phyloP scores from a whole-genome alignment of 441 rosid species.

The Populus trichocarpa region DNA sequence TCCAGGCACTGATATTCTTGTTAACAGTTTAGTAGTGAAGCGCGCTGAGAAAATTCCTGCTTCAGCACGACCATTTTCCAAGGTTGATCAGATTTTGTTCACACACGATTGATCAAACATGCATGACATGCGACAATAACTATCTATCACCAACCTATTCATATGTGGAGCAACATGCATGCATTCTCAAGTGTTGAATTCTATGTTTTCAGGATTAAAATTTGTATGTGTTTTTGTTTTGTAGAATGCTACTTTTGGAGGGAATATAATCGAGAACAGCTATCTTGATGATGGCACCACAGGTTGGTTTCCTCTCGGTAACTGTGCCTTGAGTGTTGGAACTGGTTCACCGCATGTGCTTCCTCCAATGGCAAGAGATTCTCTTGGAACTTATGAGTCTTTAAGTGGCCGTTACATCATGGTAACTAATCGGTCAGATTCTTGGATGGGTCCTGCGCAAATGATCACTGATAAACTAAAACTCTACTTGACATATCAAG shows the following conservation, averaged over 20 bases:
- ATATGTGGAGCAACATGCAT: not conserved
- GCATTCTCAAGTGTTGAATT: not conserved
- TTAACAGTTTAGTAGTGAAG: conserved; percentile 53
- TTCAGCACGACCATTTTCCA: conserved; percentile 50
- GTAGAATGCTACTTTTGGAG: conserved; percentile 60
- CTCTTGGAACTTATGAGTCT: conserved; percentile 59
- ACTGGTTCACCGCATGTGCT: conserved; percentile 67
- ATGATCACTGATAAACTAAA: conserved; percentile 61
- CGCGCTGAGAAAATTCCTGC: conserved; percentile 63
- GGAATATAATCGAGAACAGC: conserved; percentile 67
- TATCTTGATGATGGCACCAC: conserved; percentile 41
- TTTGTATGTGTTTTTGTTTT: conserved; percentile 15
- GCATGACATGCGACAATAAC: not conserved
- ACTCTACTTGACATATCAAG: conserved; percentile 78
- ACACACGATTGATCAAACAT: not conserved
- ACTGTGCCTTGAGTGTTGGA: conserved; percentile 55
- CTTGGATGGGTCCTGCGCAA: conserved; percentile 98
- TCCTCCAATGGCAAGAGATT: conserved; percentile 84
- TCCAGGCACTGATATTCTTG: conserved; percentile 70
- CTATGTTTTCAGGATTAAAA: conserved; percentile 5
- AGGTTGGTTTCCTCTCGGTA: conserved; percentile 85
- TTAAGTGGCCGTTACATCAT: conserved; percentile 60
- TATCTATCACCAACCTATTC: not conserved
- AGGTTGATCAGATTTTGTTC: conserved; percentile 40
- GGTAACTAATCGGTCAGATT: conserved; percentile 67